phyloP scores from a whole-genome alignment of 2,329 filamentous ascomycete genomes.

The Fusarium floridanum region DNA sequence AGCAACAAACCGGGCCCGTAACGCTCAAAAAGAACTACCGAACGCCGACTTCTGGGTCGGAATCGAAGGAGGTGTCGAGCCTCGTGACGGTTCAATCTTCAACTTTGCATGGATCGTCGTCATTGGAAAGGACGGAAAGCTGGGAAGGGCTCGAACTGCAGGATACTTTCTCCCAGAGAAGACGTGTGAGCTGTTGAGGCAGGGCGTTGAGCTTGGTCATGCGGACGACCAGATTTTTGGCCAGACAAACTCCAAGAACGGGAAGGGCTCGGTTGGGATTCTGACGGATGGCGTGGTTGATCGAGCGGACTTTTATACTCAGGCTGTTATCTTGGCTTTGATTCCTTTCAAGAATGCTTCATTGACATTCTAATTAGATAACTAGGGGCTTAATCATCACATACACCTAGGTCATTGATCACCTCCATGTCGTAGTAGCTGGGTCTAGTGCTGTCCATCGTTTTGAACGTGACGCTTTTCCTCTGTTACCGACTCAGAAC shows the following conservation, averaged over 20 bases:
- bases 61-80: slow-evolving; percentile 57
- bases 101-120: slow-evolving; percentile 59
- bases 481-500: background rate
- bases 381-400: background rate
- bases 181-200: slow-evolving; percentile 50
- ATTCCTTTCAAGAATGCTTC: slow-evolving; percentile 56
- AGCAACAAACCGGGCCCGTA: slow-evolving; percentile 53
- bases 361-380: slow-evolving; percentile 47
- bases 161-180: slow-evolving; percentile 55
- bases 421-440: background rate
- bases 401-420: background rate
- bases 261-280: slow-evolving; percentile 56
- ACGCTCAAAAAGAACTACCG: slow-evolving; percentile 47
- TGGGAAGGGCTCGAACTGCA: slow-evolving; percentile 55
- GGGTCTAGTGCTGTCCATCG: background rate
- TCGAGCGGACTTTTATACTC: slow-evolving; percentile 53
- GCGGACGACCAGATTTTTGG: slow-evolving; percentile 57
- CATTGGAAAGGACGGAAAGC: slow-evolving; percentile 42
- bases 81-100: slow-evolving; percentile 44
- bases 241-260: slow-evolving; percentile 53
- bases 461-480: background rate
- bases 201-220: slow-evolving; percentile 54
- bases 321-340: slow-evolving; percentile 56
- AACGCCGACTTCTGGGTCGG: slow-evolving; percentile 57
- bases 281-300: slow-evolving; percentile 55